Base-by-base conservation (phyloP, 768 basidiomycete species). In the Amanita muscaria region DNA sequence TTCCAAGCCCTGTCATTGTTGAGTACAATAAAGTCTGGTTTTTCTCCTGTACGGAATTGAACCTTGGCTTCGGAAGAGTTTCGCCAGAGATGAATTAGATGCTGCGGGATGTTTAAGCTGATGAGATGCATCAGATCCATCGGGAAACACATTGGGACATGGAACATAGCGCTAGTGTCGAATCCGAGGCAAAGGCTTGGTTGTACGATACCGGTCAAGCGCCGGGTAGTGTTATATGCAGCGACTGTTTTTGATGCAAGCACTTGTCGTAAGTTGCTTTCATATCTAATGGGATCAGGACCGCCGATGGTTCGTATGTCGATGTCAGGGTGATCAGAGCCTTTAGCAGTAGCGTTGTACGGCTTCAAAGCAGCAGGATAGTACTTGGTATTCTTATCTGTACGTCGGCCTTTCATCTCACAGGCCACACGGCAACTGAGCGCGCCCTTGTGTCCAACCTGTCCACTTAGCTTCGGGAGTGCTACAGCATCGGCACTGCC, bases 81-180 rank as follows among this genome's bases (percentile, higher is more conserved):
- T 15, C 34, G 23, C 47, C 49, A 50, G 3, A 50, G n/a, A 24
- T 33, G 40, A 3, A 44, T 32, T 9, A 42, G 34, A n/a, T 31
- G 32, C 27, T 42, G 41, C 1, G 27, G 41, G 25, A 43, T 23
- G 14, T 43, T 43, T 11, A 43, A 18, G 18, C 42, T 36, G 22
- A 33, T 14, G 4, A 43, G 14, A 15, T 43, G 42, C 42, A 45
- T 48, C 11, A 45, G 25, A 34, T 49, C 48, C 27, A 45, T 22
- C 1, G 48, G 36, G 25, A 49, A 49, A 19, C 50, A 47, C 0
- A 8, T 5, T 24, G 50, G 42, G 10, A 50, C 49, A 4, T 10
- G 34, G 14, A 46, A 32, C 25, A 33, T 42, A 2, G 19, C 23
- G 14, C 3, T 23, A n/a, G n/a, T n/a, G 19, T 43, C 11, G 22